Evolutionary conservation across 2,329 filamentous ascomycete species (phyloP).

Genomic region (Diaporthe helianthi): DNA sequence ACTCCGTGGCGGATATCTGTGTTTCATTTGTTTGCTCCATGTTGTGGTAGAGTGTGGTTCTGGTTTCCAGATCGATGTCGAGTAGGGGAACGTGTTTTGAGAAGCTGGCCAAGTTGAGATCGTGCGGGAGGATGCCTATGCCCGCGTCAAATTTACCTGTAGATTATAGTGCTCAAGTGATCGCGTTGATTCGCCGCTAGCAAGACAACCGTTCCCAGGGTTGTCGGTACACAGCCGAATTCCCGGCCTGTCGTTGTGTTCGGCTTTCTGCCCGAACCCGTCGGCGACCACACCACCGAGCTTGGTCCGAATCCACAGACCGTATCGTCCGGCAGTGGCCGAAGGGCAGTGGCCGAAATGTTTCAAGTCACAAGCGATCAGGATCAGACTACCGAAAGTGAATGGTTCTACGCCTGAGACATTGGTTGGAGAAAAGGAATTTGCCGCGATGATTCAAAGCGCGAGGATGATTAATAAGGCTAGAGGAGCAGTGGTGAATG

Average conservation of each 20-base stretch:
- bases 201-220: background rate
- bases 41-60: background rate
- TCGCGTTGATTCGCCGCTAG: background rate
- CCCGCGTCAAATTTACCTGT: background rate
- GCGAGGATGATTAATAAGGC: slow-evolving; percentile 60
- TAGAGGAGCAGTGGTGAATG: slow-evolving; percentile 58
- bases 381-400: background rate
- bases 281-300: slow-evolving; percentile 7
- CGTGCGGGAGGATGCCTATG: background rate
- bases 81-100: background rate
- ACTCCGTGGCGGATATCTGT: slow-evolving; percentile 40
- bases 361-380: no score
- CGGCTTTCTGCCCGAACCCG: slow-evolving; percentile 20
- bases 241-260: background rate
- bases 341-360: slow-evolving; percentile 16
- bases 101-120: background rate
- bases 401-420: background rate
- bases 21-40: background rate
- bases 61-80: background rate
- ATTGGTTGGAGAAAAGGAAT: slow-evolving; percentile 42
- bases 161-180: no score
- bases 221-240: background rate
- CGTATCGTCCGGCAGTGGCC: slow-evolving; percentile 1
- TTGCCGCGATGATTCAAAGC: slow-evolving; percentile 55
- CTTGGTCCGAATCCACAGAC: background rate